A percentile compares a stretch with the other conserved stretches of the same genome.
These are phyloP conservation scores for Amaranthus cruentus DNA, from an alignment of 148 eudicot species.

Conservation along the genomic window DNA sequence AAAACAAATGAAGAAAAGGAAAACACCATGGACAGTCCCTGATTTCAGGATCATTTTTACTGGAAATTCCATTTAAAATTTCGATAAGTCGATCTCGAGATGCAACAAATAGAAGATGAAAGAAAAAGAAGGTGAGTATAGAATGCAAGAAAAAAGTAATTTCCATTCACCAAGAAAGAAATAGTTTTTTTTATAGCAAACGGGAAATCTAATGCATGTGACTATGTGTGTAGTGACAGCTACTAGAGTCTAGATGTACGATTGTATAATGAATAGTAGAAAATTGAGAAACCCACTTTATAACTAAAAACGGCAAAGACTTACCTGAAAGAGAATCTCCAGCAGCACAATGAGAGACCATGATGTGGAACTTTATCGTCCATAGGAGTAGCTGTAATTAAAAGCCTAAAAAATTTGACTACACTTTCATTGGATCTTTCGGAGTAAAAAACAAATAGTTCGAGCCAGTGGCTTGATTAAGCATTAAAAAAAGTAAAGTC, in stretches of 20 bases:
- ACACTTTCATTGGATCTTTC: conserved; percentile 41
- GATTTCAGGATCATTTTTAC: conserved; percentile 13
- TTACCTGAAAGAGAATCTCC: conserved; percentile 29
- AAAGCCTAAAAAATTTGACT: conserved; percentile 28
- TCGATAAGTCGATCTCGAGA: conserved; percentile 33
- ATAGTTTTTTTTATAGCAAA: conserved; percentile 22
- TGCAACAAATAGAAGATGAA: conserved; percentile 33
- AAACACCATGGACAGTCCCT: conserved; percentile 11
- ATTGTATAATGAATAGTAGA: neutral
- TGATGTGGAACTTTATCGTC: conserved; percentile 23
- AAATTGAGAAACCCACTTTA: conserved; percentile 16
- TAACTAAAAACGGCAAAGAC: conserved; percentile 23
- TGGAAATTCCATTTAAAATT: conserved; percentile 23
- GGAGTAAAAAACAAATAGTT: conserved; percentile 11
- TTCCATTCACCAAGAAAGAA: conserved; percentile 27
- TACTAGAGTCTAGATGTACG: conserved; percentile 16
- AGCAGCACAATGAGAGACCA: conserved; percentile 13
- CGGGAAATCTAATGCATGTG: conserved; percentile 26
- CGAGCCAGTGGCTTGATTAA: conserved; percentile 6
- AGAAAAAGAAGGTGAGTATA: conserved; percentile 14
- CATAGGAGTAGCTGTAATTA: conserved; percentile 29
- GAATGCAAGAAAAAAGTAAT: neutral
- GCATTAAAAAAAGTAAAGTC: neutral
- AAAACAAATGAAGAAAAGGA: too few relatives aligned
- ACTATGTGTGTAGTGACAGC: neutral